phyloP scores from a whole-genome alignment of 768 basidiomycete species.

The Strobilomyces echinocephalus region DNA sequence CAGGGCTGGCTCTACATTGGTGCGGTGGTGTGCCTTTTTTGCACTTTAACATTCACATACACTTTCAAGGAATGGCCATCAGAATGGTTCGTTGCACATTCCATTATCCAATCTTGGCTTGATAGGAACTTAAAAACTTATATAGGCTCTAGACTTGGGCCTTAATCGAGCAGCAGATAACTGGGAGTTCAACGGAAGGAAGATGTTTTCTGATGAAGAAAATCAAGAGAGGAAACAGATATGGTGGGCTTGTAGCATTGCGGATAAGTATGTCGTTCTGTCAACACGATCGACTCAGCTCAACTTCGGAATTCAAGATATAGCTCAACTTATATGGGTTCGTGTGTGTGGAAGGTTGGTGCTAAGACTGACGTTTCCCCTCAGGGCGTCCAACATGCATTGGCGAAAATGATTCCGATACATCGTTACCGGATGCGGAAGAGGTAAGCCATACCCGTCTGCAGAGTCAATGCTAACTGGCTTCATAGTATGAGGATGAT shows the following conservation, averaged over 20 bases:
- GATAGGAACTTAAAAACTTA: not conserved
- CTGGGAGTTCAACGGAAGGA: slow-evolving; percentile 62
- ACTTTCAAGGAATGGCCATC: slow-evolving; percentile 56
- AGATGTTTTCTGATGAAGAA: slow-evolving; percentile 61
- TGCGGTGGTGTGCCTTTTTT: slow-evolving; percentile 21
- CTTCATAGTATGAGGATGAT: slow-evolving; percentile 52
- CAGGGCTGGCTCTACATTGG: slow-evolving; percentile 84
- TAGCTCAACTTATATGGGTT: slow-evolving; percentile 72
- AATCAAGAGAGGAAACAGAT: slow-evolving; percentile 69
- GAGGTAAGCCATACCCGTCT: slow-evolving; percentile 36
- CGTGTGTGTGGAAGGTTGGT: slow-evolving; percentile 1
- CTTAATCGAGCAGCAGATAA: slow-evolving; percentile 73
- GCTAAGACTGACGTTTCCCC: slow-evolving; percentile 6
- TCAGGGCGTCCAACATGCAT: slow-evolving; percentile 65
- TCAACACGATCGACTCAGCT: slow-evolving; percentile 1
- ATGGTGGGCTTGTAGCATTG: slow-evolving; percentile 73
- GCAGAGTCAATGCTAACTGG: slow-evolving; percentile 5
- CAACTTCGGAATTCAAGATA: slow-evolving; percentile 39
- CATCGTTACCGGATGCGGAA: slow-evolving; percentile 52
- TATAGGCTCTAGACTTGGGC: slow-evolving; percentile 73
- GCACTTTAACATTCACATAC: slow-evolving; percentile 1
- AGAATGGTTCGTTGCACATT: slow-evolving; percentile 52
- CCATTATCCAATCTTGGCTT: not conserved
- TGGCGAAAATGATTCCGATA: slow-evolving; percentile 66
- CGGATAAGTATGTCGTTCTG: slow-evolving; percentile 54